Percentiles rank a stretch among this genome's conserved stretches.
Conservation (phyloP, 371 early-diverging fungal genomes). For the Mucor piriformis region DNA sequence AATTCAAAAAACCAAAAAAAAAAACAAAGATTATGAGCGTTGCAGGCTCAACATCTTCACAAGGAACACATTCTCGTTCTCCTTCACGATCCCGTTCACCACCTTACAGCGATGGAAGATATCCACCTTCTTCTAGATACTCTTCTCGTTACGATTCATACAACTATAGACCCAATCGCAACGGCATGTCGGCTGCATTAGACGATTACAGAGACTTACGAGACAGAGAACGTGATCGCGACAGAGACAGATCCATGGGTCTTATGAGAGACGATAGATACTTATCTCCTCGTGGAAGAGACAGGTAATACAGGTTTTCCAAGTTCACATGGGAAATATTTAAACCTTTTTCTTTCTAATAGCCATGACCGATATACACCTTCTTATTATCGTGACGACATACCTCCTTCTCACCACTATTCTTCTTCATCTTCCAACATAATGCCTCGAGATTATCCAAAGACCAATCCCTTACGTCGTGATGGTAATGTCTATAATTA, state of each 20-base stretch:
- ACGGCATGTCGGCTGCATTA: conserved; percentile 42
- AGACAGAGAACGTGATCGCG: conserved; percentile 55
- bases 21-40: conserved; percentile 45
- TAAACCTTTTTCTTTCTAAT: not conserved
- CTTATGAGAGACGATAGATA: conserved; percentile 50
- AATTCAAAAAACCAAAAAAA: not conserved
- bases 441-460: conserved; percentile 43
- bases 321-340: not conserved
- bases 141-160: conserved; percentile 41
- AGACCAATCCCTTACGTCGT: conserved; percentile 37
- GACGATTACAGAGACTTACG: conserved; percentile 55
- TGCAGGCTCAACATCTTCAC: conserved; percentile 56
- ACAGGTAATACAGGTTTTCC: conserved; percentile 23
- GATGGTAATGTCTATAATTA: conserved; percentile 35
- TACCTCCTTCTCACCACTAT: conserved; percentile 32
- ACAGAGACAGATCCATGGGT: conserved; percentile 39
- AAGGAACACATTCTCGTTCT: conserved; percentile 51
- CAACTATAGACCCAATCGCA: conserved; percentile 38
- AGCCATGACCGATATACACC: conserved; percentile 48
- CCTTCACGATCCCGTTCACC: conserved; percentile 55
- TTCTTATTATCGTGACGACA: conserved; percentile 51
- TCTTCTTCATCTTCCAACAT: conserved; percentile 24
- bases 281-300: conserved; percentile 36
- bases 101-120: conserved; percentile 48
- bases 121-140: conserved; percentile 36